Percentiles rank a stretch among this genome's conserved stretches.
Evolutionary conservation across 768 basidiomycete species (phyloP).

Genomic region (Hygrocybe coccinea): DNA sequence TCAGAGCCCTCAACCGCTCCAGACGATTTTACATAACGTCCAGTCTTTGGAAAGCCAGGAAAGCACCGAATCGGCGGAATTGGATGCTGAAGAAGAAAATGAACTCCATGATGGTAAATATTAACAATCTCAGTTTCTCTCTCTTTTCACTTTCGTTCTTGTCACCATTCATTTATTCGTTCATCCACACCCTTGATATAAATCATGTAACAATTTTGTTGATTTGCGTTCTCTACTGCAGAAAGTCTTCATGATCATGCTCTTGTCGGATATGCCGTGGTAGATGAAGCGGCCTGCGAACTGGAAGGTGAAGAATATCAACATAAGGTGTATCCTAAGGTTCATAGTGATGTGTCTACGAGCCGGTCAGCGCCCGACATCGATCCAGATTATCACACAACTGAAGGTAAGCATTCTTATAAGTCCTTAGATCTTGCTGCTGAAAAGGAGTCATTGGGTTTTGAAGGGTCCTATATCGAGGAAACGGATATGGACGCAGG

Average conservation of each 20-base stretch:
- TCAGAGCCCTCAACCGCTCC: background rate
- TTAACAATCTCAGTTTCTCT: conserved; percentile 11
- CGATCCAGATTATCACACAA: too few relatives aligned
- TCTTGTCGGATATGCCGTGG: conserved; percentile 3
- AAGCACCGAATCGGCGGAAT: conserved; percentile 10
- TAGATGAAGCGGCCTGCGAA: background rate
- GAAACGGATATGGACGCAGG: too few relatives aligned
- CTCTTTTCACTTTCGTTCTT: background rate
- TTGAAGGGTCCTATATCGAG: too few relatives aligned
- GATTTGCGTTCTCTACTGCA: conserved; percentile 15
- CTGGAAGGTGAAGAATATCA: background rate
- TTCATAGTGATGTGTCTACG: background rate
- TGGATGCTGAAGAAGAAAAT: conserved; percentile 13
- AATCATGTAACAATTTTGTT: conserved; percentile 25
- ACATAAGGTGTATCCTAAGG: background rate
- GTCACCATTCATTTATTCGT: background rate
- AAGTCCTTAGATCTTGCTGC: too few relatives aligned
- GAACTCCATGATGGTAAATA: conserved; percentile 32
- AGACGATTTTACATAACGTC: background rate
- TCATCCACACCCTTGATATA: conserved; percentile 7
- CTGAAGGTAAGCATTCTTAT: too few relatives aligned
- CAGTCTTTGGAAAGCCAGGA: conserved; percentile 15
- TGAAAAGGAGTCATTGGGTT: too few relatives aligned
- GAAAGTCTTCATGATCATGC: background rate
- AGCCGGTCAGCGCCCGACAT: too few relatives aligned